Conservation (phyloP, 2,329 filamentous ascomycete species). For the Fusarium nanum region DNA sequence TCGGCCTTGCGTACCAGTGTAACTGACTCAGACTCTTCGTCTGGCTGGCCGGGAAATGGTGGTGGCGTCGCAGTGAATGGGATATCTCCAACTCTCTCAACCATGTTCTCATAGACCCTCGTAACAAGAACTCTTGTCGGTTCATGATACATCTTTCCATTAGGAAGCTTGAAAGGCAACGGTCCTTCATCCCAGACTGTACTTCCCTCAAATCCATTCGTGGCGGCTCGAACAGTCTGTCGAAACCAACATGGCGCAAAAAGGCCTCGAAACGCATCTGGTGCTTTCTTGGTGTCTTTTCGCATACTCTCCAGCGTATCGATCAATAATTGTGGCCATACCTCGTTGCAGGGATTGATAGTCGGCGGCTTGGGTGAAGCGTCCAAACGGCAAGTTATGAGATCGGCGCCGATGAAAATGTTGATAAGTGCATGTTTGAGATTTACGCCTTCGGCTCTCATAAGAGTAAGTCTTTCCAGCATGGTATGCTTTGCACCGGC, state of each 20-base stretch:
- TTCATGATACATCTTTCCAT: not conserved
- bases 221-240: not conserved
- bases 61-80: not conserved
- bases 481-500: not conserved
- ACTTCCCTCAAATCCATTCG: not conserved
- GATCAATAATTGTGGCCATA: not conserved
- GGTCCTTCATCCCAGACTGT: slow-evolving; percentile 1
- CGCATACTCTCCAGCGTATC: not conserved
- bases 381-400: not conserved
- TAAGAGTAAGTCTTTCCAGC: not conserved
- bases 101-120: not conserved
- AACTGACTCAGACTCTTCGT: not conserved
- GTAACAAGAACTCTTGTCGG: not conserved
- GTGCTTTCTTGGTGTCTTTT: not conserved
- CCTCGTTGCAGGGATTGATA: not conserved
- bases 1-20: not conserved
- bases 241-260: not conserved
- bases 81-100: not conserved
- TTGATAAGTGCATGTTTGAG: not conserved
- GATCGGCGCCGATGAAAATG: not conserved
- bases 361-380: not conserved
- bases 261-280: not conserved
- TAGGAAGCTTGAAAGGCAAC: not conserved
- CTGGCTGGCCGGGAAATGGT: not conserved
- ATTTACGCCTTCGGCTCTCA: not conserved